Conservation (phyloP, 352 stramenopile species). For the Phytopythium mirpurense region DNA sequence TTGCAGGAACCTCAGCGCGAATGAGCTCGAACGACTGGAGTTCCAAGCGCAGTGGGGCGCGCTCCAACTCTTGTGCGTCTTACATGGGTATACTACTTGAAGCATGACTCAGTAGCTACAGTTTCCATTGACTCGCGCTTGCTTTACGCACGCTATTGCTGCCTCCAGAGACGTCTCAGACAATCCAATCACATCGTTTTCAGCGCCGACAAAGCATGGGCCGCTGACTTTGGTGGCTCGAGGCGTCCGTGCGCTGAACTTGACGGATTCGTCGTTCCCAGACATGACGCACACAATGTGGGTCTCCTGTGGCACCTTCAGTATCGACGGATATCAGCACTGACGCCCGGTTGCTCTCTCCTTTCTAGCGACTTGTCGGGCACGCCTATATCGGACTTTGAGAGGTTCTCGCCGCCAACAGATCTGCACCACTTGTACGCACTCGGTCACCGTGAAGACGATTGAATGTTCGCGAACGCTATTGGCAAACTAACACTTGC, state of each 20-base stretch:
- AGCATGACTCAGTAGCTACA: too few relatives aligned
- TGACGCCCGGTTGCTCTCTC: neutral
- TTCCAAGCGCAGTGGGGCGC: slow-evolving; percentile 5
- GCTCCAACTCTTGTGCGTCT: slow-evolving; percentile 3
- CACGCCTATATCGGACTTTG: slow-evolving; percentile 13
- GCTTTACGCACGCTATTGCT: too few relatives aligned
- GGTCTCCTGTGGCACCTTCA: too few relatives aligned
- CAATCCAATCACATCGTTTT: slow-evolving; percentile 22
- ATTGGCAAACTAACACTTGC: neutral
- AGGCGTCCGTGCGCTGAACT: slow-evolving; percentile 14
- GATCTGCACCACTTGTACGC: slow-evolving; percentile 25
- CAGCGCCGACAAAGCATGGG: slow-evolving; percentile 13
- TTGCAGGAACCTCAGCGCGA: slow-evolving; percentile 2
- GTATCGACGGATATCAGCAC: neutral
- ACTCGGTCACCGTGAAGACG: too few relatives aligned
- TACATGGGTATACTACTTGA: too few relatives aligned
- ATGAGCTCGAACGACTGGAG: neutral
- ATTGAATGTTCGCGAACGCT: too few relatives aligned
- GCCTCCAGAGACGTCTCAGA: slow-evolving; percentile 17
- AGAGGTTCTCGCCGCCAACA: slow-evolving; percentile 17
- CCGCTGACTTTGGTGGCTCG: slow-evolving; percentile 15
- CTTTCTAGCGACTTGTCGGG: slow-evolving; percentile 18
- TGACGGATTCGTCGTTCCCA: slow-evolving; percentile 11
- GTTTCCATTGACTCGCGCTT: too few relatives aligned
- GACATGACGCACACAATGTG: slow-evolving; percentile 8